Conservation (phyloP, 1,284 basidiomycete species). For the Ustilago loliicola region DNA sequence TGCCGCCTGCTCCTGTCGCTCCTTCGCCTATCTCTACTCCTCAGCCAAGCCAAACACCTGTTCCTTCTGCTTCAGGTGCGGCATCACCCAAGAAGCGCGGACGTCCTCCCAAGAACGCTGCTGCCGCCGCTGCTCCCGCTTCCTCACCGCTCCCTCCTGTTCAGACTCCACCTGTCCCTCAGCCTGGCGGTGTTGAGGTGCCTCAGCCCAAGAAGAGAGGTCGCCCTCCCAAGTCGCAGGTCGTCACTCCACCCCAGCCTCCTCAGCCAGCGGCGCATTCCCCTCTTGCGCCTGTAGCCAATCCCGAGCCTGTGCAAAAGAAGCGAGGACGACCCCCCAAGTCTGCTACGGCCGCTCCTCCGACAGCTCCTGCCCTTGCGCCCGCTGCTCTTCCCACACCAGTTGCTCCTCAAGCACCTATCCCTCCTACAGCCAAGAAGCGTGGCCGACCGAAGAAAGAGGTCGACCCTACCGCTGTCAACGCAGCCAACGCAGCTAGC, state of each 20-base stretch:
- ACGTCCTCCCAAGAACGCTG: conserved; percentile 32
- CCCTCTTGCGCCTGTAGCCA: conserved; percentile 1
- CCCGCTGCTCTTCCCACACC: not conserved
- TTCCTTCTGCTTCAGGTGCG: conserved; percentile 9
- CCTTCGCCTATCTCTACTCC: conserved; percentile 3
- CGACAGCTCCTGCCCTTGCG: not conserved
- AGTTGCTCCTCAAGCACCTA: conserved; percentile 6
- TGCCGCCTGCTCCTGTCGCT: conserved; percentile 16
- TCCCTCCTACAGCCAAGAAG: conserved; percentile 32
- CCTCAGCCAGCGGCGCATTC: conserved; percentile 4
- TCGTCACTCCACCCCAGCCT: conserved; percentile 1
- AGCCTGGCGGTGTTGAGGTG: not conserved
- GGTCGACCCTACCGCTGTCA: conserved; percentile 16
- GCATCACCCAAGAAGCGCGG: conserved; percentile 37
- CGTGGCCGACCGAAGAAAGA: conserved; percentile 40
- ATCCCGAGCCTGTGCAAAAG: conserved; percentile 3
- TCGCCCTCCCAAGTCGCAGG: conserved; percentile 26
- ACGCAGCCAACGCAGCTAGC: conserved; percentile 17
- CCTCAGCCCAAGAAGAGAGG: conserved; percentile 30
- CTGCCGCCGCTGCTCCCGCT: conserved; percentile 2
- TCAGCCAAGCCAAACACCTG: conserved; percentile 5
- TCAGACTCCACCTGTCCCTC: conserved; percentile 5
- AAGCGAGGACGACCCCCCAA: conserved; percentile 18
- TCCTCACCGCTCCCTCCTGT: conserved; percentile 3
- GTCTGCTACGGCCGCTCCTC: conserved; percentile 8